These are phyloP conservation scores for Lachnellula occidentalis DNA, from an alignment of 2,329 filamentous ascomycete genomes.

Conservation along the genomic window DNA sequence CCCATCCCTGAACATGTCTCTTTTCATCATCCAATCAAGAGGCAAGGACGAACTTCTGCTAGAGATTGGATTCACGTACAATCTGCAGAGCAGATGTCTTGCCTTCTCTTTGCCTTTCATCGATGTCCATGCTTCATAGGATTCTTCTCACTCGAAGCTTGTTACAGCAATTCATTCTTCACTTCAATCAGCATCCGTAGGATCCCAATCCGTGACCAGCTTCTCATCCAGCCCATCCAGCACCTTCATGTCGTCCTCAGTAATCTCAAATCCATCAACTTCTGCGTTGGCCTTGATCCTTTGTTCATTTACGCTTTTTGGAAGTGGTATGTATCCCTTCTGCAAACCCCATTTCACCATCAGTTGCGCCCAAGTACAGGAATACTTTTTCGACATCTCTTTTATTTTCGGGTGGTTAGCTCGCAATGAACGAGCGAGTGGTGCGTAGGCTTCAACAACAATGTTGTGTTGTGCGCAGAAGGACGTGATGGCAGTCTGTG, in stretches of 20 bases:
- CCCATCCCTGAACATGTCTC: too few species aligned
- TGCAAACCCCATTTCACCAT: constrained; percentile 75
- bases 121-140: too few species aligned
- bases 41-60: too few species aligned
- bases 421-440: constrained; percentile 64
- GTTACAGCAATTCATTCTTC: neutral
- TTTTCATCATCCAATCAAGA: too few species aligned
- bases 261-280: constrained; percentile 56
- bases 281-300: constrained; percentile 61
- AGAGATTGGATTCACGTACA: too few species aligned
- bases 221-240: constrained; percentile 66
- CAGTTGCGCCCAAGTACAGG: constrained; percentile 66
- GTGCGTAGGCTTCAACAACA: constrained; percentile 73
- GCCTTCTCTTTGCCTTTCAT: too few species aligned
- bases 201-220: constrained; percentile 64
- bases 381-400: constrained; percentile 60
- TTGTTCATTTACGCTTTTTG: constrained; percentile 61
- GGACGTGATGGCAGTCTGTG: constrained; percentile 58
- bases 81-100: too few species aligned
- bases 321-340: constrained; percentile 65
- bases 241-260: constrained; percentile 53
- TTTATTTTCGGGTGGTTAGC: constrained; percentile 63
- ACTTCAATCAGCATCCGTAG: constrained; percentile 35
- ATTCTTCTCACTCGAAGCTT: too few species aligned
- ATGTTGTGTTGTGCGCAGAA: constrained; percentile 64